Base-by-base conservation (phyloP, 108 stramenopile genomes). In the Cylindrotheca closterium region DNA sequence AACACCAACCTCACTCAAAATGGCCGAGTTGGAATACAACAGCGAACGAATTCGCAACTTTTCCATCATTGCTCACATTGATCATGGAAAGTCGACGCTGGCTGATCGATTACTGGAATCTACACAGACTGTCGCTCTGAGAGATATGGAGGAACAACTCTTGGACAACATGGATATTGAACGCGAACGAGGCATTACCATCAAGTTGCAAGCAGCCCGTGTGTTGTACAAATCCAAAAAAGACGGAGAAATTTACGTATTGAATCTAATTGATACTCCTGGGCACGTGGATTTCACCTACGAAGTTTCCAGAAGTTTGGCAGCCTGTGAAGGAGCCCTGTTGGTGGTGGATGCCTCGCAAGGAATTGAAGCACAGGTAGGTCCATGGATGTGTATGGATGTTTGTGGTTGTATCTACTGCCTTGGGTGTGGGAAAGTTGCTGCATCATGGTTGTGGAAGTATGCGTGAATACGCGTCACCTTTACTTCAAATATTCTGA, bases 311-410 rank as follows among this genome's bases (percentile, higher is more conserved):
- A 80, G 99, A 33, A 96, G 94, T 77, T 79, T 99, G 61, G 97
- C 97, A 21, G 97, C 98, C 27, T 99, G 99, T 69, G 96, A 99
- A 74, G 99, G 99, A n/a, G 98, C 98, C 0, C 68, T 99, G 45
- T 79, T 99, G 33, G 97, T 99, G 1, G 98, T 99, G 4, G 99
- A 99, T 84, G 90, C 94, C 4, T 83, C 93, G 50, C 99, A 99
- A 70, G 97, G 99, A n/a, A 97, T 99, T 27, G 96, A 99, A 71
- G 99, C 99, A 21, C 99, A 99, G 78, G 84, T 85, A 62, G 50
- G 82, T 42, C 10, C 15, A 10, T 42, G n/a, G n/a, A n/a, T 53
- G 52, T 21, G 21, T 15, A 46, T 46, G 45, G 45, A n/a, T 46
- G 45, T 17, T 46, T 46, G 45, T 46, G 15, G 45, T 15, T 46